A percentile compares a stretch with the other conserved stretches of the same genome.
phyloP scores from a whole-genome alignment of 2,329 filamentous ascomycete species.

The Phyllosticta citrichinensis region DNA sequence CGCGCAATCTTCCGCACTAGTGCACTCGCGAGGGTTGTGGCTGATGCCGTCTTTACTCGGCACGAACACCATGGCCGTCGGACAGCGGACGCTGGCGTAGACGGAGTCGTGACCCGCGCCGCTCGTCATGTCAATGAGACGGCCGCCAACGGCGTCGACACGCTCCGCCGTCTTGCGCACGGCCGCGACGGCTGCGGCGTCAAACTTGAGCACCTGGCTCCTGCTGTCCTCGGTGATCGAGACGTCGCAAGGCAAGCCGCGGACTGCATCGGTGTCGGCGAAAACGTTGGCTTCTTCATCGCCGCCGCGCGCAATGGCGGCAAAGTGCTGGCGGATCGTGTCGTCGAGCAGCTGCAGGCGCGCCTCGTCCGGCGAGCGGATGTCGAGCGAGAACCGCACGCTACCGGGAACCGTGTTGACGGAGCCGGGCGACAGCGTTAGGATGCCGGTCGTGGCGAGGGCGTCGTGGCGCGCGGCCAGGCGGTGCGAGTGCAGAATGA shows the following conservation, averaged over 20 bases:
- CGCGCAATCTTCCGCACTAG: conserved; percentile 26
- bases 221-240: conserved; percentile 53
- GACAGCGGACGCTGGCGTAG: conserved; percentile 34
- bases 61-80: conserved; percentile 31
- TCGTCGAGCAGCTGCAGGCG: conserved; percentile 49
- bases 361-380: conserved; percentile 49
- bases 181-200: conserved; percentile 55
- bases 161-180: conserved; percentile 48
- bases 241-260: conserved; percentile 43
- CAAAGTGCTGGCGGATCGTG: conserved; percentile 48
- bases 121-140: conserved; percentile 50
- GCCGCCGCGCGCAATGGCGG: conserved; percentile 38
- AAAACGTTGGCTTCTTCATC: background rate
- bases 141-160: conserved; percentile 45
- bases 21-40: conserved; percentile 29
- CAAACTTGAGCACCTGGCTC: conserved; percentile 53
- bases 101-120: conserved; percentile 55
- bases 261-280: conserved; percentile 38
- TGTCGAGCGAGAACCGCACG: conserved; percentile 59
- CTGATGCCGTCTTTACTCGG: conserved; percentile 28
- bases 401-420: conserved; percentile 64
- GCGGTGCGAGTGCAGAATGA: conserved; percentile 57
- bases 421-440: conserved; percentile 55
- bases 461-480: conserved; percentile 51
- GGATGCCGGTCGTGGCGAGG: conserved; percentile 60